Conservation (phyloP, 1,139 yeast species). For the Saccharomyces hybrid region DNA sequence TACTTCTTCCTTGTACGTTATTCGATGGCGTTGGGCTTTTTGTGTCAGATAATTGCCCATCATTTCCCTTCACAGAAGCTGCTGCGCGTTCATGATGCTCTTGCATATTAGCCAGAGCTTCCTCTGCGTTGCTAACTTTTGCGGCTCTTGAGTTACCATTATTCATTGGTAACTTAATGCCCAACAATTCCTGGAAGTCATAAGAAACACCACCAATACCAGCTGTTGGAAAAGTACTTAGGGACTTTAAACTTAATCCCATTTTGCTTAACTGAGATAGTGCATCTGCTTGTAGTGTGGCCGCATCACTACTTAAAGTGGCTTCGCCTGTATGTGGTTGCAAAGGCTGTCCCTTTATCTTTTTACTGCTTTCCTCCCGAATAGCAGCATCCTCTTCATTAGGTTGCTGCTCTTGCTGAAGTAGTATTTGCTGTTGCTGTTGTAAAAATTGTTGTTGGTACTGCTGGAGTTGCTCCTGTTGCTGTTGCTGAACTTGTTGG, state of each 20-base stretch:
- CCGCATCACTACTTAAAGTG: neutral
- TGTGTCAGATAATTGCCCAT: neutral
- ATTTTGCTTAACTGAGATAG: slow-evolving; percentile 20
- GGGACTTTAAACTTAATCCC: slow-evolving; percentile 20
- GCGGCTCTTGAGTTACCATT: slow-evolving; percentile 14
- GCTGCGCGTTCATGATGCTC: slow-evolving; percentile 21
- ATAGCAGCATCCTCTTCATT: neutral
- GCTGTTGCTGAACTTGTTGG: slow-evolving; percentile 20
- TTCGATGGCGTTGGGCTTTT: neutral
- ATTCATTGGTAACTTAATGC: slow-evolving; percentile 18
- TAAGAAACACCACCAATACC: slow-evolving; percentile 33
- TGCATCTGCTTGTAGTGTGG: slow-evolving; percentile 18
- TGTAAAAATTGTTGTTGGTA: neutral
- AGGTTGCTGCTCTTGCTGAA: slow-evolving; percentile 9
- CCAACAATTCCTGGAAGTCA: slow-evolving; percentile 31
- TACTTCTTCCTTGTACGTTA: neutral
- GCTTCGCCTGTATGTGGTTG: neutral
- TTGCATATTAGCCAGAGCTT: slow-evolving; percentile 27
- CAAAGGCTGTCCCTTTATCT: neutral
- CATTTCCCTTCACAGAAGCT: slow-evolving; percentile 1
- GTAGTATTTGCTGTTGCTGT: slow-evolving; percentile 6
- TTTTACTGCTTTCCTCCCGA: neutral
- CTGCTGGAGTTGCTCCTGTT: slow-evolving; percentile 8
- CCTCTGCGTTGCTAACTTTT: slow-evolving; percentile 24
- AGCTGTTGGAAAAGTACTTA: slow-evolving; percentile 29